Evolutionary conservation across 345 rosid species (phyloP).

Genomic region (Dipteronia dyeriana): DNA sequence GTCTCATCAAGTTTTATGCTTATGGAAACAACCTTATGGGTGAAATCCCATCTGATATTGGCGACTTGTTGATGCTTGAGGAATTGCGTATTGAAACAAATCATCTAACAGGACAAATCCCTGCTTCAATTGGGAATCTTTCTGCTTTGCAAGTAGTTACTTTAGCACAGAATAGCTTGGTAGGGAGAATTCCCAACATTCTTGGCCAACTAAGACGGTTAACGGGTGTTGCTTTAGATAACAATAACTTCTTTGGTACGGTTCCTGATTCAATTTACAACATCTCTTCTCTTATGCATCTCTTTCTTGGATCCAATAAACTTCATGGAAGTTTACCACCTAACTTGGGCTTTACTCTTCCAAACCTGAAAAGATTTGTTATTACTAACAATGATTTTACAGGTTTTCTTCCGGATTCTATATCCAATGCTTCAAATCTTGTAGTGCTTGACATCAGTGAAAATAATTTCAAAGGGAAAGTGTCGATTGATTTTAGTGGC

Average conservation of each 20-base stretch:
- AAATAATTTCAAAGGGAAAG: too few relatives aligned
- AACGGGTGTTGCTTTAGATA: rapidly evolving
- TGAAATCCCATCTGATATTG: not conserved
- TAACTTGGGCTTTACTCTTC: constrained; percentile 19
- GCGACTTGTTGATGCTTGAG: not conserved
- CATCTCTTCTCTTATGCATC: not conserved
- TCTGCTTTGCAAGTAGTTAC: not conserved
- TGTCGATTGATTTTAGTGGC: too few relatives aligned
- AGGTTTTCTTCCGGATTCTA: constrained; percentile 10
- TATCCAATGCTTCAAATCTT: constrained; percentile 28
- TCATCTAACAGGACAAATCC: constrained; percentile 18
- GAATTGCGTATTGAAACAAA: rapidly evolving
- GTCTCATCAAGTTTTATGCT: not conserved
- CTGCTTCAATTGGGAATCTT: constrained; percentile 15
- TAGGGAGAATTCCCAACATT: not conserved
- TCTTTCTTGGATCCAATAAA: not conserved
- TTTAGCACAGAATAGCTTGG: rapidly evolving
- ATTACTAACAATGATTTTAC: not conserved
- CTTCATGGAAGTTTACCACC: constrained; percentile 20
- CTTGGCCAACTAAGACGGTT: not conserved
- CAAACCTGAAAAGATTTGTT: not conserved
- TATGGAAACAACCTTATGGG: not conserved
- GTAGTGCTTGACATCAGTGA: rapidly evolving
- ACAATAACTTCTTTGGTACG: not conserved
- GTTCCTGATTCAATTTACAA: constrained; percentile 28